These are phyloP conservation scores for Aspergillus arachidicola DNA, from an alignment of 2,329 filamentous ascomycete species.

Conservation along the genomic window DNA sequence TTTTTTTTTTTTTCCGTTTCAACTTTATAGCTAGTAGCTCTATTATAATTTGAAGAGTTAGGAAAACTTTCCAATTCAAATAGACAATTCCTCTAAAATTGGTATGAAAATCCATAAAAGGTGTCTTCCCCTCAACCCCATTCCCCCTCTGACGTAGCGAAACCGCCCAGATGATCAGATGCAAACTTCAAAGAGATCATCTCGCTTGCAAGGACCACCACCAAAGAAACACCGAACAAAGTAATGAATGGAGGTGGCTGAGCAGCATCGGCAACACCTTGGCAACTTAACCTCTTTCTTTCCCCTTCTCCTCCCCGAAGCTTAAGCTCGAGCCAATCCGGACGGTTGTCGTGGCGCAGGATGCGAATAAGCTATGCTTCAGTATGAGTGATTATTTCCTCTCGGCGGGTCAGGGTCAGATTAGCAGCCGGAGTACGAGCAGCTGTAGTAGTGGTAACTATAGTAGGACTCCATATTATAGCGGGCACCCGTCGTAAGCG, in stretches of 20 bases:
- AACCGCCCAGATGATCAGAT: neutral
- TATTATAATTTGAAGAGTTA: neutral
- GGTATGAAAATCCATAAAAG: neutral
- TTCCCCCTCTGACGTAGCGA: neutral
- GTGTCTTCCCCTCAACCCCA: too few relatives aligned
- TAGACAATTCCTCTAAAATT: neutral
- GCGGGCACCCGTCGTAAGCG: neutral
- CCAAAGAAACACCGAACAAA: constrained; percentile 2
- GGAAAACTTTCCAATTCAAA: neutral
- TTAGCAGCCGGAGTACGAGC: neutral
- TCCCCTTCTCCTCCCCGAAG: neutral
- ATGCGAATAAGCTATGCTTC: neutral
- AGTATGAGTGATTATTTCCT: constrained; percentile 2
- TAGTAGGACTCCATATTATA: neutral
- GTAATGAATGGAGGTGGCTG: constrained; percentile 2
- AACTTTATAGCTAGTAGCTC: neutral
- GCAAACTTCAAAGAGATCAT: neutral
- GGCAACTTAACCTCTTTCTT: neutral
- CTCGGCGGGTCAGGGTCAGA: neutral
- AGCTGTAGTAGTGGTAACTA: too few relatives aligned
- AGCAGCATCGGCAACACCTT: neutral
- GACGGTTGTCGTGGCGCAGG: constrained; percentile 5
- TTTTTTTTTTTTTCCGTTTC: neutral
- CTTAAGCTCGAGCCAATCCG: constrained; percentile 12
- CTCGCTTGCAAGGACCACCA: constrained; percentile 4